Base-by-base conservation (phyloP, 352 stramenopile genomes). In the Pythium myriotylum region DNA sequence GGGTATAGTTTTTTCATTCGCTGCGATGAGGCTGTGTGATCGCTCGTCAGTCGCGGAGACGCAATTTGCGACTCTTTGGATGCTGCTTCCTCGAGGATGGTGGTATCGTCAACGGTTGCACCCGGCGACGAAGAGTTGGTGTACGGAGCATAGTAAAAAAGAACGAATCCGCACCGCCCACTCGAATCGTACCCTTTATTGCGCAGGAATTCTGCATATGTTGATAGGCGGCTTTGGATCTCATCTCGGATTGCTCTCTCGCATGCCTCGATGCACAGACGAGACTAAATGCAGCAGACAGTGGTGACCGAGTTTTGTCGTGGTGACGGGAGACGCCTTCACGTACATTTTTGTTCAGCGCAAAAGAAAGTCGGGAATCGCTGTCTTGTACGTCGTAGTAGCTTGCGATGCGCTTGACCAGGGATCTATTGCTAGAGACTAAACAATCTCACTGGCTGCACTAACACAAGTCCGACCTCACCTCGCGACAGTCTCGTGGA, bases 331-430 rank as follows among this genome's bases (percentile, higher is more conserved):
- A 5, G 29, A 35, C 29, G 5, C 29, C 29, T 35, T 35, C 29
- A 10, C 58, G 27, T 20, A 55, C 58, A 16, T 32, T 19, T 22
- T 59, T 40, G 12, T 52, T 58, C 13, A 59, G 33, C 22, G 39
- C 48, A 6, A n/a, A 16, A 5, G 23, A 49, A 8, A 59, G 27
- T 14, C 22, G 41, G 9, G 20, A 24, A 23, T 84, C 71, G 3
- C 65, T 17, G 14, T 33, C 68, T 20, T 70, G 59, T 62, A 67
- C n/a, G 42, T 89, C 79, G 53, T 85, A 86, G 47, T 84, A 73
- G 57, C 61, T 72, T 0, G 79, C 79, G 33, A 84, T 47, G 33
- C 68, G 73, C 13, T 37, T 43, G 7, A 73, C 65, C 7, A 86
- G 33, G 29, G 64, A 79, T 42, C 79, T 88, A 20, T 0, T 16